Conservation (phyloP, 345 rosid species). For the Lepidium didymum region DNA sequence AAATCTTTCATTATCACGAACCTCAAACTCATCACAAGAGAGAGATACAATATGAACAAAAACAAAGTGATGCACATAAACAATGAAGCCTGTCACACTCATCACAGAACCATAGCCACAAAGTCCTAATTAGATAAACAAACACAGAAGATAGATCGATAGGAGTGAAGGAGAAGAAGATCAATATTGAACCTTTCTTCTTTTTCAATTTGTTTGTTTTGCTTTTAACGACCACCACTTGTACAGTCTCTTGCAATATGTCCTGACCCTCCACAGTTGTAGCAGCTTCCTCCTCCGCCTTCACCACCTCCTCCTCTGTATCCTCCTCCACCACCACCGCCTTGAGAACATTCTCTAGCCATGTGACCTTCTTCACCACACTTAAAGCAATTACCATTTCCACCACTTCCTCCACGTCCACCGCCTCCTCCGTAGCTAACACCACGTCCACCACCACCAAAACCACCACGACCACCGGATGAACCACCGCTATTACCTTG, state of each 20-base stretch:
- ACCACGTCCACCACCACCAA: conserved; percentile 15
- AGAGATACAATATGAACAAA: too few species aligned
- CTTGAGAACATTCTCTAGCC: conserved; percentile 36
- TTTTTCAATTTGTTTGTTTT: too few species aligned
- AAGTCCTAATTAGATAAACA: too few species aligned
- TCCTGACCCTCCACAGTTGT: conserved; percentile 73
- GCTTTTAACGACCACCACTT: conserved; percentile 33
- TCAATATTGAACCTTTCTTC: too few species aligned
- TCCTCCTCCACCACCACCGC: conserved; percentile 23
- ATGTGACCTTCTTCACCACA: conserved; percentile 32
- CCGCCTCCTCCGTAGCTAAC: conserved; percentile 39
- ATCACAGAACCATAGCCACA: too few species aligned
- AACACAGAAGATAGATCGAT: too few species aligned
- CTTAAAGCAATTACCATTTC: conserved; percentile 37
- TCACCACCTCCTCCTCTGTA: conserved; percentile 41
- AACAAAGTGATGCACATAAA: too few species aligned
- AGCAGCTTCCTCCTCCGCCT: conserved; percentile 45
- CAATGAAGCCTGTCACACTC: too few species aligned
- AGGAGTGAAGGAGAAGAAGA: too few species aligned
- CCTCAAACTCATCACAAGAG: too few species aligned
- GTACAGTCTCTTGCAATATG: conserved; percentile 85
- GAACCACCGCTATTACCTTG: conserved; percentile 16
- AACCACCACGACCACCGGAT: conserved; percentile 27
- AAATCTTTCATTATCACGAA: background rate
- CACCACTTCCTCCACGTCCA: conserved; percentile 35